Percentiles rank a stretch among this genome's conserved stretches.
Evolutionary conservation across 768 basidiomycete genomes (phyloP).

Genomic region (Mycena vitilis): DNA sequence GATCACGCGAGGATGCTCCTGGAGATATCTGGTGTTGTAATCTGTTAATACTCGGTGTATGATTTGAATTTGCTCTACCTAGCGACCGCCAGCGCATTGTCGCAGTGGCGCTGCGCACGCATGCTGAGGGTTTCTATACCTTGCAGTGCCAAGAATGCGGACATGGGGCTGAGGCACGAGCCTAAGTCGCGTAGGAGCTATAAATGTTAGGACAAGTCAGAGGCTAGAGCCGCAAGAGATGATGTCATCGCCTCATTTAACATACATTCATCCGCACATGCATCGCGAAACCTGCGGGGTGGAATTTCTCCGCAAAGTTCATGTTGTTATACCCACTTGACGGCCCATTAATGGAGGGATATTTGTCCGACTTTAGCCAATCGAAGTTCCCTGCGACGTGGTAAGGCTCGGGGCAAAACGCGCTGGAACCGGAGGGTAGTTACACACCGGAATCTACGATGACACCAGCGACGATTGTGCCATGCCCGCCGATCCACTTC

Average conservation of each 20-base stretch:
- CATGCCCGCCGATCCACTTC: constrained; percentile 48
- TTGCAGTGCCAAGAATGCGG: constrained; percentile 77
- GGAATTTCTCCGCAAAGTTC: background rate
- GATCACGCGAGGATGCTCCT: constrained; percentile 68
- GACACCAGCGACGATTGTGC: constrained; percentile 64
- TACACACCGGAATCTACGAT: constrained; percentile 59
- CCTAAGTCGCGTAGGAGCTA: constrained; percentile 78
- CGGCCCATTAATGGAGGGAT: background rate
- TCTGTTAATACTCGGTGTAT: constrained; percentile 53
- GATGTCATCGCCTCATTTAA: background rate
- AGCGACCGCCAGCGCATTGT: constrained; percentile 66
- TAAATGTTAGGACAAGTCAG: too few relatives aligned
- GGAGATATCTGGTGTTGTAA: constrained; percentile 69
- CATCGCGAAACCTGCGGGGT: background rate
- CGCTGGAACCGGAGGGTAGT: background rate
- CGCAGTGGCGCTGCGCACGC: constrained; percentile 66
- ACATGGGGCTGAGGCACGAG: constrained; percentile 59
- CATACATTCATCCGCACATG: background rate
- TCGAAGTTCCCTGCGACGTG: constrained; percentile 5
- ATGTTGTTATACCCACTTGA: background rate
- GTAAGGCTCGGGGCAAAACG: background rate
- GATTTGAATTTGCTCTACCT: background rate
- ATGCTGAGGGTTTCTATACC: constrained; percentile 76
- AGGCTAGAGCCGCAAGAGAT: background rate
- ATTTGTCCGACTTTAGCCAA: constrained; percentile 3